These are phyloP conservation scores for Diospyros kaki DNA, from an alignment of 148 eudicot species.

Conservation along the genomic window DNA sequence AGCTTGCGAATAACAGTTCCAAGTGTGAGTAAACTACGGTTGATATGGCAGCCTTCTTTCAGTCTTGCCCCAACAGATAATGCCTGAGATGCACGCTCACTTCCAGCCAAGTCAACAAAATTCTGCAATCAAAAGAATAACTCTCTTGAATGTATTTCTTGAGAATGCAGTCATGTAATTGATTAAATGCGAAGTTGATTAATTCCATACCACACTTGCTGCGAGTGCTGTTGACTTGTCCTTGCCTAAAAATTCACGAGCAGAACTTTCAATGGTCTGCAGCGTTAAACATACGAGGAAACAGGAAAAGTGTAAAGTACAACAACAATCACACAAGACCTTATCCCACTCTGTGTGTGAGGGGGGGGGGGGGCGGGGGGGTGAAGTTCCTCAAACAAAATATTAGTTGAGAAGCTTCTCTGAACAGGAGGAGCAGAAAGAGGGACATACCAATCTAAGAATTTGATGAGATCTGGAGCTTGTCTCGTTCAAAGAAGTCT, in stretches of 20 bases:
- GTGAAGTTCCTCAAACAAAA: not conserved
- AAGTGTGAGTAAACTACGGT: conserved; percentile 84
- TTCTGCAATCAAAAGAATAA: conserved; percentile 49
- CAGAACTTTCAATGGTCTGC: conserved; percentile 93
- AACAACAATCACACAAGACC: too few relatives aligned
- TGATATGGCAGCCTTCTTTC: conserved; percentile 94
- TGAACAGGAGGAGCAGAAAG: conserved; percentile 4
- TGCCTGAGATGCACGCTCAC: conserved; percentile 98
- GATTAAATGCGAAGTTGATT: not conserved
- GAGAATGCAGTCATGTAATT: not conserved
- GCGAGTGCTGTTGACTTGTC: conserved; percentile 77
- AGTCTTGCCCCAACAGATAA: conserved; percentile 82
- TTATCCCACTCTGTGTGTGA: too few relatives aligned
- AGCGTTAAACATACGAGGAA: conserved; percentile 11
- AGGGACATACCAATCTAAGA: conserved; percentile 59
- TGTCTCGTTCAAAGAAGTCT: conserved; percentile 78
- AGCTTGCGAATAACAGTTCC: conserved; percentile 95
- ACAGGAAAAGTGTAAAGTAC: not conserved
- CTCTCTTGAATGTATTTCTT: not conserved
- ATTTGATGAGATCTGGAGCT: conserved; percentile 96
- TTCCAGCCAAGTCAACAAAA: conserved; percentile 95
- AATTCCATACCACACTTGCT: conserved; percentile 76
- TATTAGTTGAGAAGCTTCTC: not conserved
- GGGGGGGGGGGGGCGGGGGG: too few relatives aligned
- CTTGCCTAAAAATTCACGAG: conserved; percentile 86